Base-by-base conservation (phyloP, 108 stramenopile species). In the Skeletonema tropicum region DNA sequence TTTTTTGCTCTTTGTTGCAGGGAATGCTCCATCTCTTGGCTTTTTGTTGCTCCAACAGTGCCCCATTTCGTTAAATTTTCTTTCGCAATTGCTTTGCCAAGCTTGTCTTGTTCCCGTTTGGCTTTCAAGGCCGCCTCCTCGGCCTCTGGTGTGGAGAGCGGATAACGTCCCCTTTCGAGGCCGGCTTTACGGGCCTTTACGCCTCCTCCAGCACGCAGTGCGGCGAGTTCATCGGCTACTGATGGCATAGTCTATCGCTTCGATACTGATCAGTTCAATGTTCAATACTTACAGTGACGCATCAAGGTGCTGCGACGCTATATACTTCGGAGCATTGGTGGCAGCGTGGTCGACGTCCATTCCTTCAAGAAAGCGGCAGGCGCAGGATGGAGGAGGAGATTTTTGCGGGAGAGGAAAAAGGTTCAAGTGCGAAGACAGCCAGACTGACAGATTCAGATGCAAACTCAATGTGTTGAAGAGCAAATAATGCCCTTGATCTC, bases 141-240 rank as follows among this genome's bases (percentile, higher is more conserved):
- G 39, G 80, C 80, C 36, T 80, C 75, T 17, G 80, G 80, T 2
- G 80, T 80, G 48, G 80, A 80, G 26, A 80, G 26, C 2, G 26
- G 75, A 48, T 33, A 33, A 11, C 32, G 12, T n/a, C 65, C 65
- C 48, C 58, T 29, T 23, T 17, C 36, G 13, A 80, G 69, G 23
- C 30, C 48, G 2, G 58, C 25, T 49, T 74, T 68, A 30, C 61
- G 69, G 42, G 68, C 46, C 17, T 70, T 70, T 14, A 76, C 75
- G 23, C 60, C 42, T 39, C 80, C 80, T 21, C 21, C 52, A 29
- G 68, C 59, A 13, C 80, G 80, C 57, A 80, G 68, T 31, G 80
- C 74, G 66, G 74, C 80, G 38, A 80, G 80, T 60, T 80, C 80
- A 61, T 76, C 74, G 33, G 70, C 55, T 1, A 79, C 78, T 66